These are phyloP conservation scores for Durio zibethinus DNA, from an alignment of 345 rosid genomes.

Conservation along the genomic window DNA sequence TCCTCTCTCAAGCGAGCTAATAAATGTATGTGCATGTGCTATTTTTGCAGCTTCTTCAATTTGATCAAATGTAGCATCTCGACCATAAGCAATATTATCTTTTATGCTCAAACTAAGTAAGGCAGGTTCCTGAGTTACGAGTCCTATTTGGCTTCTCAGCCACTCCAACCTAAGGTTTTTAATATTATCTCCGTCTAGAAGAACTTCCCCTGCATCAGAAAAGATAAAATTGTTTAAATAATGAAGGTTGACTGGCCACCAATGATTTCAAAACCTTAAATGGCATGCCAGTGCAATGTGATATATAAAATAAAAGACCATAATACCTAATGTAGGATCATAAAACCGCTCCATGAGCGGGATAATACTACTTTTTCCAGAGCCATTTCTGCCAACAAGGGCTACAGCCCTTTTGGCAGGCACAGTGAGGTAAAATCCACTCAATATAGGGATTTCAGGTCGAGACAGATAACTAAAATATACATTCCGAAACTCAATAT, in stretches of 20 bases:
- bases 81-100: conserved; percentile 87
- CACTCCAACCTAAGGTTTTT: conserved; percentile 82
- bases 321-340: conserved; percentile 93
- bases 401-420: conserved; percentile 94
- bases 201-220: conserved; percentile 86
- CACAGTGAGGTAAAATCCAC: conserved; percentile 94
- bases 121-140: conserved; percentile 97
- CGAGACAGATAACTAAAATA: conserved; percentile 97
- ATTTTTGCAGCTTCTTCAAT: conserved; percentile 93
- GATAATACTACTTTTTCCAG: conserved; percentile 96
- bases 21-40: conserved; percentile 90
- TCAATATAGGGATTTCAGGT: conserved; percentile 94
- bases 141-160: conserved; percentile 92
- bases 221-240: conserved; percentile 16
- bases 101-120: conserved; percentile 76
- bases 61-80: conserved; percentile 77
- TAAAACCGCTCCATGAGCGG: conserved; percentile 98
- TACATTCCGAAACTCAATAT: conserved; percentile 92
- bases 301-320: conserved; percentile 6
- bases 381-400: conserved; percentile 98
- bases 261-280: conserved; percentile 4
- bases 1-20: conserved; percentile 81
- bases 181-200: conserved; percentile 91
- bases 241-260: background rate
- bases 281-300: background rate